These are phyloP conservation scores for Cyberlindnera americana DNA, from an alignment of 805 yeast genomes.

Conservation along the genomic window DNA sequence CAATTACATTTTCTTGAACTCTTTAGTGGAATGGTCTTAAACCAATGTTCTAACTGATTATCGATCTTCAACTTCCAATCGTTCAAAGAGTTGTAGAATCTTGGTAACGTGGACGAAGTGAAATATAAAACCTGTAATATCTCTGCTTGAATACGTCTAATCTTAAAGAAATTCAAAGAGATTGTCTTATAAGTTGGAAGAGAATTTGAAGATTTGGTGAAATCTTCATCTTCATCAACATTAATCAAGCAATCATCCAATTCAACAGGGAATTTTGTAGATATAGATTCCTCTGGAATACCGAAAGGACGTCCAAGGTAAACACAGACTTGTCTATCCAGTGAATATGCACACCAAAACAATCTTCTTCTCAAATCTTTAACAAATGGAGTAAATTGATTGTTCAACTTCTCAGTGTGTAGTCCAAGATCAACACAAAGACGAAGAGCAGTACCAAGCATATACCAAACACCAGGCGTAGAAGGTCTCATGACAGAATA, in stretches of 20 bases:
- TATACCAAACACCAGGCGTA: conserved; percentile 90
- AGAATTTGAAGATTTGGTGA: conserved; percentile 34
- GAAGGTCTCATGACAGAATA: conserved; percentile 88
- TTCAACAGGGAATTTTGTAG: conserved; percentile 66
- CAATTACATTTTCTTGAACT: conserved; percentile 62
- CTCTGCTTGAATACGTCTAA: conserved; percentile 74
- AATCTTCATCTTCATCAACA: conserved; percentile 36
- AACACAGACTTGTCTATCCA: conserved; percentile 83
- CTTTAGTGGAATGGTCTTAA: conserved; percentile 47
- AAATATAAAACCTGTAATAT: conserved; percentile 72
- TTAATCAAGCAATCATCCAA: conserved; percentile 69
- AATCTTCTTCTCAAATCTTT: conserved; percentile 69
- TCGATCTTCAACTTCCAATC: conserved; percentile 63
- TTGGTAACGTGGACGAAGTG: conserved; percentile 60
- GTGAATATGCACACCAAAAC: conserved; percentile 86
- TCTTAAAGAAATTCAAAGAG: conserved; percentile 60
- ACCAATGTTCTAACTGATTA: conserved; percentile 60
- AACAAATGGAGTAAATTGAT: conserved; percentile 46
- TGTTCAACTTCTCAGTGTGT: conserved; percentile 57
- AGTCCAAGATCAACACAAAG: conserved; percentile 81
- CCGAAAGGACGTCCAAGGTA: conserved; percentile 87
- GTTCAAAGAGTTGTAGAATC: conserved; percentile 47
- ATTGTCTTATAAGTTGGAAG: conserved; percentile 65
- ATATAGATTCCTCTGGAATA: conserved; percentile 76
- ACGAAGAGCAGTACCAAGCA: conserved; percentile 75